phyloP scores from a whole-genome alignment of 176 grass and related monocot genomes.

The Avena atlantica region DNA sequence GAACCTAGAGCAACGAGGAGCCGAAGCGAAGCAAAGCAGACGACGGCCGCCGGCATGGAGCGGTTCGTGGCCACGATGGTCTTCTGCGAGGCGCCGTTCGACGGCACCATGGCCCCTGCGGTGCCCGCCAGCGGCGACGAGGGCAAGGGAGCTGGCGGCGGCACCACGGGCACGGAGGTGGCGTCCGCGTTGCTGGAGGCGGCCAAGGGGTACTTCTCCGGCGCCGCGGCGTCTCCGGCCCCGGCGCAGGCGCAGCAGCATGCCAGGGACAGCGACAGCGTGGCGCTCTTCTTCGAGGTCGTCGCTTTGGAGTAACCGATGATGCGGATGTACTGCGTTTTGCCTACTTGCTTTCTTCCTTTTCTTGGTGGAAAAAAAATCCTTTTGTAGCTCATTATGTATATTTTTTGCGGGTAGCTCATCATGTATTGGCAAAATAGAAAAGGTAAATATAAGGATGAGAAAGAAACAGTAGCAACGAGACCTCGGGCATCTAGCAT shows the following conservation, averaged over 20 bases:
- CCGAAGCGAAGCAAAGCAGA: neutral
- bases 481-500: too few species aligned
- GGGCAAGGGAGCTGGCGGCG: neutral
- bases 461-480: too few species aligned
- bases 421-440: too few species aligned
- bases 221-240: neutral
- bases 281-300: neutral
- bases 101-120: neutral
- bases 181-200: neutral
- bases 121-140: neutral
- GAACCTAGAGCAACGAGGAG: neutral
- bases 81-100: conserved; percentile 26
- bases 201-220: neutral
- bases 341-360: neutral
- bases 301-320: neutral
- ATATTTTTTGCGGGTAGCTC: too few species aligned
- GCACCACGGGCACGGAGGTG: neutral
- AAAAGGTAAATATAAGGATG: too few species aligned
- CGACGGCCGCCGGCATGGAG: neutral
- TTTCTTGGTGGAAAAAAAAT: neutral
- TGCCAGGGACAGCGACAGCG: neutral
- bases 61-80: conserved; percentile 1
- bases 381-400: too few species aligned
- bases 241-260: neutral
- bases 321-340: neutral